A percentile compares a stretch with the other conserved stretches of the same genome.
These are phyloP conservation scores for Colletotrichum chrysophilum DNA, from an alignment of 2,329 filamentous ascomycete genomes.

Conservation along the genomic window DNA sequence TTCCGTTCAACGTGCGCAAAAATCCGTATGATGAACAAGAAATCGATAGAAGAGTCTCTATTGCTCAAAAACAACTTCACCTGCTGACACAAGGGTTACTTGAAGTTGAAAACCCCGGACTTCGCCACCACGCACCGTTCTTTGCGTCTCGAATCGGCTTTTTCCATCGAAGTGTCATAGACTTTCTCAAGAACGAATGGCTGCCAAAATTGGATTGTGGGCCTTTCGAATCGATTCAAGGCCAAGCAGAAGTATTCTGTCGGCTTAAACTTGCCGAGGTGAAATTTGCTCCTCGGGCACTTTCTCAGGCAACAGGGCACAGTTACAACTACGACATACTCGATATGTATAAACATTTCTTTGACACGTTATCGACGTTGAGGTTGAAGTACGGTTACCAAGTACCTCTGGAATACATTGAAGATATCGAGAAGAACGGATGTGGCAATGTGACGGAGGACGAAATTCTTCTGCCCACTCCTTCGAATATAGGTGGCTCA, in stretches of 20 bases:
- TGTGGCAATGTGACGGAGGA: not conserved
- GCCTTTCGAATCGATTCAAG: not conserved
- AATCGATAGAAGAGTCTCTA: not conserved
- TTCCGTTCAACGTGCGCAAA: not conserved
- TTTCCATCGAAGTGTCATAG: not conserved
- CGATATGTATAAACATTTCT: not conserved
- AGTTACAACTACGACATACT: no score
- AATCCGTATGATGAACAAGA: not conserved
- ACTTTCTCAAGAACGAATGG: rapidly evolving
- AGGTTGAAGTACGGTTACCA: rapidly evolving
- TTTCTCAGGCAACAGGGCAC: no score
- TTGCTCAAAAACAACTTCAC: not conserved
- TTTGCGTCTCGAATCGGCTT: not conserved
- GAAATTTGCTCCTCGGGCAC: not conserved
- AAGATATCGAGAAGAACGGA: not conserved
- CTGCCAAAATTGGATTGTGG: rapidly evolving
- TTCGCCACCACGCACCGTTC: no score
- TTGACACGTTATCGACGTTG: not conserved
- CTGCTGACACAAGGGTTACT: not conserved
- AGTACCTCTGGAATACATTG: rapidly evolving
- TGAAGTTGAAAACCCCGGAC: not conserved
- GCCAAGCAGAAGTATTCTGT: not conserved
- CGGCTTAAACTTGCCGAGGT: not conserved
- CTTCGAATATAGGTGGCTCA: not conserved
- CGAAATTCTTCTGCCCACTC: rapidly evolving